phyloP scores from a whole-genome alignment of 495 filamentous ascomycete species.

The Alectoria sarmentosa region DNA sequence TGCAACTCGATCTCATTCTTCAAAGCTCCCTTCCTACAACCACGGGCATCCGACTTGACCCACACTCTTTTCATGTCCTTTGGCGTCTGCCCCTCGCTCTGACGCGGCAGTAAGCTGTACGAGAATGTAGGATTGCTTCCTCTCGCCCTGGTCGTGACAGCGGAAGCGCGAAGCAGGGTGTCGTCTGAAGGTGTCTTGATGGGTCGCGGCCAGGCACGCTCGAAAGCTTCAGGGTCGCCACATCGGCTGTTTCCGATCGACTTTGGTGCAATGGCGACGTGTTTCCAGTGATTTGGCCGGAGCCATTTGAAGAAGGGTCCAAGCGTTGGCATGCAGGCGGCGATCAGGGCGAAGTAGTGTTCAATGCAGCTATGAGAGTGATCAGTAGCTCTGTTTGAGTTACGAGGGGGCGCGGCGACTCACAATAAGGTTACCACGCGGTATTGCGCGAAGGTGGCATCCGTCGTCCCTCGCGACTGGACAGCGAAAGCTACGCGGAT shows the following conservation, averaged over 20 bases:
- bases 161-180: background rate
- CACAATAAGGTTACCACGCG: constrained; percentile 17
- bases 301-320: constrained; percentile 20
- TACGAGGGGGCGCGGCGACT: no score
- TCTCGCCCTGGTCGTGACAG: background rate
- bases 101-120: background rate
- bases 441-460: constrained; percentile 22
- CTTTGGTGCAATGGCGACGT: background rate
- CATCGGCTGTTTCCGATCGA: background rate
- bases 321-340: constrained; percentile 23
- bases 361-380: constrained; percentile 17
- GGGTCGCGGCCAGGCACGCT: constrained; percentile 7
- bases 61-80: background rate
- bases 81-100: background rate
- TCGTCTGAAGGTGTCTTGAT: background rate
- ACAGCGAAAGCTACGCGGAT: constrained; percentile 18
- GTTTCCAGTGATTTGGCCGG: constrained; percentile 16
- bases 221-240: constrained; percentile 8
- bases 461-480: constrained; percentile 13
- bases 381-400: no score
- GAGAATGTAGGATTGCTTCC: background rate
- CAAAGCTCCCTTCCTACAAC: background rate
- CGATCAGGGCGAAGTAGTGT: constrained; percentile 20
- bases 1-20: background rate
- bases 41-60: background rate